Evolutionary conservation across 2,329 filamentous ascomycete genomes (phyloP).

Genomic region (Trichoderma harzianum): DNA sequence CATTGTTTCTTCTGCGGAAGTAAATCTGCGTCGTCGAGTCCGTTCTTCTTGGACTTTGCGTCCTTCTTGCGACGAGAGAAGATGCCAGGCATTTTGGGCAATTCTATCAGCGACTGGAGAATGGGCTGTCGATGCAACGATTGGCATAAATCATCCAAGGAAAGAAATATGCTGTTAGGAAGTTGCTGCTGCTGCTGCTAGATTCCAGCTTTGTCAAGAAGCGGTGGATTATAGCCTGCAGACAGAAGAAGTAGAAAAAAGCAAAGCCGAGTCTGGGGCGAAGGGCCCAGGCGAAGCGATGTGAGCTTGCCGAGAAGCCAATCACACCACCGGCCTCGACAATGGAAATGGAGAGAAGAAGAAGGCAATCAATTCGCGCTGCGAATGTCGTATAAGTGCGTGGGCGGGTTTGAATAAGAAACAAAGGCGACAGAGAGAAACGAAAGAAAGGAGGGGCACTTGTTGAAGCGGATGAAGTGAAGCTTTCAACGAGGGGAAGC

Average conservation of each 20-base stretch:
- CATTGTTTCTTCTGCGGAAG: conserved; percentile 70
- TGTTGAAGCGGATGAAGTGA: neutral
- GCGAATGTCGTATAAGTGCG: conserved; percentile 12
- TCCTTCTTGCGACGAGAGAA: conserved; percentile 74
- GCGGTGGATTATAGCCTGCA: neutral
- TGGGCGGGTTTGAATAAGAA: neutral
- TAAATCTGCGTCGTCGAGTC: conserved; percentile 48
- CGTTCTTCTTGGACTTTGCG: conserved; percentile 63
- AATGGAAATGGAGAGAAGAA: neutral
- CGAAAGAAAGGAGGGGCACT: conserved; percentile 13
- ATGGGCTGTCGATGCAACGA: neutral
- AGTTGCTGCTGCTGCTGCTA: neutral
- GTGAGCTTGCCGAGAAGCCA: conserved; percentile 1
- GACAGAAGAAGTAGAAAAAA: conserved; percentile 4
- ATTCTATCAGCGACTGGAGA: neutral
- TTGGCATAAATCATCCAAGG: neutral
- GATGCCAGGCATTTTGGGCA: conserved; percentile 51
- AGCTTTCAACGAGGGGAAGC: conserved; percentile 10
- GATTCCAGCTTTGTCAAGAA: neutral
- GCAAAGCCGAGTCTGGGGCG: neutral
- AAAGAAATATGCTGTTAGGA: neutral
- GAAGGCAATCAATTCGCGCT: conserved; percentile 12
- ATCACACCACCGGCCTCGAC: neutral
- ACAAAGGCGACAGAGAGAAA: conserved; percentile 13
- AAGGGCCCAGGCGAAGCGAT: neutral